Conservation (phyloP, 1,284 basidiomycete species). For the Entoloma clypeatum region DNA sequence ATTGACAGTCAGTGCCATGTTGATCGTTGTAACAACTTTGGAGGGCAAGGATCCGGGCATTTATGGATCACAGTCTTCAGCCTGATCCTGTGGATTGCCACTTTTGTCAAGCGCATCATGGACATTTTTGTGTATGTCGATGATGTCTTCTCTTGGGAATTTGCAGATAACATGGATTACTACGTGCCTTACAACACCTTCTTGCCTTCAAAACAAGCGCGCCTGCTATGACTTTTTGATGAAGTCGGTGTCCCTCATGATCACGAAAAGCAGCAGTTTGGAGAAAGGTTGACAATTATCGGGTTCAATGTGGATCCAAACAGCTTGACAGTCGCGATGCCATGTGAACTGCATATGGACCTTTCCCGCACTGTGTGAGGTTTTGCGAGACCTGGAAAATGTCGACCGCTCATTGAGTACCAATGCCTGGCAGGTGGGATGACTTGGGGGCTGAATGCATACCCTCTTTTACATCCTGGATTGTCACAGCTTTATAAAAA, state of each 20-base stretch:
- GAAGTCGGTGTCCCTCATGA: conserved; percentile 35
- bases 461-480: conserved; percentile 27
- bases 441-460: no score
- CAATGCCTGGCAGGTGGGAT: conserved; percentile 29
- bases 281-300: conserved; percentile 21
- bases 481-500: conserved; percentile 34
- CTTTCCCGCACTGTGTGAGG: neutral
- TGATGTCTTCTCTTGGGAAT: conserved; percentile 30
- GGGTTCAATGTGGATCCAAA: conserved; percentile 13
- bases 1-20: conserved; percentile 24
- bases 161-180: conserved; percentile 11
- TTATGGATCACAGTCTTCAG: conserved; percentile 29
- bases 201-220: conserved; percentile 29
- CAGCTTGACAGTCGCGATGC: conserved; percentile 9
- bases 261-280: conserved; percentile 34
- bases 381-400: neutral
- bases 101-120: conserved; percentile 15
- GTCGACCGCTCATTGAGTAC: conserved; percentile 25
- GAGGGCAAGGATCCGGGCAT: conserved; percentile 19
- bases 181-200: conserved; percentile 28
- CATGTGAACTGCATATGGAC: neutral
- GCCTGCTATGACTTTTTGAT: conserved; percentile 36
- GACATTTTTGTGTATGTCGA: conserved; percentile 31
- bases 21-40: conserved; percentile 33
- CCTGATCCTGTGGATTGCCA: conserved; percentile 33